Evolutionary conservation across 2,329 filamentous ascomycete species (phyloP).

Genomic region (Penicillium frequentans): DNA sequence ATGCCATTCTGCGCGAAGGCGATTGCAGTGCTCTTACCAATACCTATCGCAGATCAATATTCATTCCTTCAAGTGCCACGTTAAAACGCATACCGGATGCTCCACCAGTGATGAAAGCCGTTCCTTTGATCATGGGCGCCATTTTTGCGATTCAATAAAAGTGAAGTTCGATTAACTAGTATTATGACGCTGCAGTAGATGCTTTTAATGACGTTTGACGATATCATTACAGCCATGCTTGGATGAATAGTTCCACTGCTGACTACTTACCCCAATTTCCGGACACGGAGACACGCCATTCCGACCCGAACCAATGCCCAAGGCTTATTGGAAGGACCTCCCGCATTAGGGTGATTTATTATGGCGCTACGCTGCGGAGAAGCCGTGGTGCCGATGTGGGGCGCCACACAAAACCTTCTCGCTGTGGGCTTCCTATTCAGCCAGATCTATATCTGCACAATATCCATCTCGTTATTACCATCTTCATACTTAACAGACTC

Average conservation of each 20-base stretch:
- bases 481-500: not conserved
- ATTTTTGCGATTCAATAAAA: constrained; percentile 2
- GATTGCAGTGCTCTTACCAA: constrained; percentile 53
- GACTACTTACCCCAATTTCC: not conserved
- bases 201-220: not conserved
- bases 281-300: not conserved
- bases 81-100: constrained; percentile 19
- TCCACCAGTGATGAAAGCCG: constrained; percentile 28
- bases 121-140: constrained; percentile 22
- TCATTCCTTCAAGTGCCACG: not conserved
- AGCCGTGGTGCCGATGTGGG: not conserved
- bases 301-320: not conserved
- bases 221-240: not conserved
- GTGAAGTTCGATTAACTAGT: not conserved
- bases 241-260: not conserved
- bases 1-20: constrained; percentile 52
- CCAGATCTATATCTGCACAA: not conserved
- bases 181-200: not conserved
- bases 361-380: not conserved
- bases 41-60: constrained; percentile 41
- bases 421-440: constrained; percentile 10
- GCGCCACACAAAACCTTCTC: constrained; percentile 7
- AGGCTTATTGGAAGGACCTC: not conserved
- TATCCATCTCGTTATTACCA: not conserved
- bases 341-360: not conserved